These are phyloP conservation scores for Bipolaris zeicola DNA, from an alignment of 2,329 filamentous ascomycete species.

Conservation along the genomic window DNA sequence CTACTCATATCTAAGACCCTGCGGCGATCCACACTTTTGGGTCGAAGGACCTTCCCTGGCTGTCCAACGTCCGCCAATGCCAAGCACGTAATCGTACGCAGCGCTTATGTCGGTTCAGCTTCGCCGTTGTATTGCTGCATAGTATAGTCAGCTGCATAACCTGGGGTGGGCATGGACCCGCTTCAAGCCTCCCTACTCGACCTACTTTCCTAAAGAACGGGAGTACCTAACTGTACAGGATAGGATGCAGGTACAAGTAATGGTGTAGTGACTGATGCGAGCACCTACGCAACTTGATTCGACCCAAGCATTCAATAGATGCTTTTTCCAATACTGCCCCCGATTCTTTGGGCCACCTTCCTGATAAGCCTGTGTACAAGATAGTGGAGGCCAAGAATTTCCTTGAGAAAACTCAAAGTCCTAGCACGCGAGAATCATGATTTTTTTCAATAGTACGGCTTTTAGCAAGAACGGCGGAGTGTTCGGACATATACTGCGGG, in stretches of 20 bases:
- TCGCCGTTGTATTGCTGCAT: conserved; percentile 6
- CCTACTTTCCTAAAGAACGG: not conserved
- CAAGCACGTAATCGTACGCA: conserved; percentile 12
- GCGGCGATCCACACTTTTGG: conserved; percentile 6
- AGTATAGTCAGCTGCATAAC: conserved; percentile 6
- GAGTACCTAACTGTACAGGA: not conserved
- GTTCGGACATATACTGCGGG: not conserved
- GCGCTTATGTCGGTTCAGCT: conserved; percentile 8
- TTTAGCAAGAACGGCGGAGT: not conserved
- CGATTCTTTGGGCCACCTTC: not conserved
- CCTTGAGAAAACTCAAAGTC: not conserved
- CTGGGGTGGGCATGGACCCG: conserved; percentile 1
- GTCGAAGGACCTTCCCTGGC: conserved; percentile 13
- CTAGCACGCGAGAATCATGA: not conserved
- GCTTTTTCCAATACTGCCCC: too few species aligned
- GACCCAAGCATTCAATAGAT: not conserved
- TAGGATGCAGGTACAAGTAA: conserved; percentile 6
- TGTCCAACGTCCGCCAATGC: conserved; percentile 11
- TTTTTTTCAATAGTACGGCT: not conserved
- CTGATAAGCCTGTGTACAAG: not conserved
- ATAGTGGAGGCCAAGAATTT: not conserved
- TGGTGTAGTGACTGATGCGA: not conserved
- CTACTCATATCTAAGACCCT: conserved; percentile 15
- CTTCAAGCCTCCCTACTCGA: conserved; percentile 1
- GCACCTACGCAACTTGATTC: not conserved